These are phyloP conservation scores for Phytopythium vexans DNA, from an alignment of 352 stramenopile species.

Conservation along the genomic window DNA sequence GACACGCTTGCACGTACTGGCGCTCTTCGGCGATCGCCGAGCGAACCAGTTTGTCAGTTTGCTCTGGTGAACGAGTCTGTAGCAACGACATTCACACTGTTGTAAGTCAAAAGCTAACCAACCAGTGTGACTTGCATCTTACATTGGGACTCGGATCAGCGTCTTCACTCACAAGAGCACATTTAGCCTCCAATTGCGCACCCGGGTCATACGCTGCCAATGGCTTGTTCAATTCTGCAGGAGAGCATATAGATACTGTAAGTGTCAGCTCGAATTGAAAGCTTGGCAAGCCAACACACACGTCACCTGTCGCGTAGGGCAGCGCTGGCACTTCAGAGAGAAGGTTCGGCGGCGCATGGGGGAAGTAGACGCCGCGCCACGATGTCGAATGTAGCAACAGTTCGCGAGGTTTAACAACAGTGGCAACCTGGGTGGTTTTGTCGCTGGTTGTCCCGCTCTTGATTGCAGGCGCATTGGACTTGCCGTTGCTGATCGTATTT, in stretches of 20 bases:
- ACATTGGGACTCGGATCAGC: neutral
- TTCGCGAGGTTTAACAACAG: neutral
- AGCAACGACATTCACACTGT: conserved; percentile 6
- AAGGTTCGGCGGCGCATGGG: conserved; percentile 28
- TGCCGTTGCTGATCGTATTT: neutral
- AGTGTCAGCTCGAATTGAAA: neutral
- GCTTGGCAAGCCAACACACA: neutral
- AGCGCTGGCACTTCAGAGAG: conserved; percentile 14
- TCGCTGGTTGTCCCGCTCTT: too few species aligned
- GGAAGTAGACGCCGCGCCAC: conserved; percentile 30
- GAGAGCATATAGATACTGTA: neutral
- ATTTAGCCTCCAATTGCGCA: conserved; percentile 25
- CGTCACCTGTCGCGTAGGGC: conserved; percentile 21
- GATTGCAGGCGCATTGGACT: neutral
- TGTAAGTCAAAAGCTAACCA: neutral
- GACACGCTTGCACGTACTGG: conserved; percentile 32
- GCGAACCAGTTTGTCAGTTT: conserved; percentile 28
- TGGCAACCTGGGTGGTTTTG: too few species aligned
- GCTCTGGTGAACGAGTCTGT: conserved; percentile 19
- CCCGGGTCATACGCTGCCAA: conserved; percentile 37
- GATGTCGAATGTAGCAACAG: conserved; percentile 36
- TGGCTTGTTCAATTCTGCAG: conserved; percentile 30
- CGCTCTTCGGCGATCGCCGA: conserved; percentile 26
- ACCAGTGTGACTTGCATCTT: too few species aligned
- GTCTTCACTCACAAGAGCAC: conserved; percentile 12